Base-by-base conservation (phyloP, 1,284 basidiomycete genomes). In the Austroboletus niveus region DNA sequence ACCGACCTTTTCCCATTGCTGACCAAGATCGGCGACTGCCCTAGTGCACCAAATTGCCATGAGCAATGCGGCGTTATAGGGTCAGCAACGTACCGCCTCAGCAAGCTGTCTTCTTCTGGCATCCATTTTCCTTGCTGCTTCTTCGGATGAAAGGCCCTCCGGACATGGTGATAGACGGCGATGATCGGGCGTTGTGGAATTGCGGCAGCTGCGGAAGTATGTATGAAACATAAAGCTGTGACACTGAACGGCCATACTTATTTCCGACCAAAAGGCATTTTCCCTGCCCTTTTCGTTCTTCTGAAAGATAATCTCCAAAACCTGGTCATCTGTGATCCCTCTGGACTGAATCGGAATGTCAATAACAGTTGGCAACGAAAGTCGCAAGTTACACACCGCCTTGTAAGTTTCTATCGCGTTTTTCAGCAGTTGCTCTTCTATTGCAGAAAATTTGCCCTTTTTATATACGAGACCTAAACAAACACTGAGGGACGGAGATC, bases 361-460 rank as follows among this genome's bases (percentile, higher is more conserved):
- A 58, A 42, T 46, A 17, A 24, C 32, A 27, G 17, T 40, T 36
- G 27, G 30, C 38, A 43, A 39, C 44, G 43, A 39, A 27, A 39
- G 43, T 54, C 9, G 44, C 42, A 43, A 38, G 27, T 50, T 7
- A 71, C 82, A 47, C 59, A 87, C 88, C 29, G 69, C 60, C 48
- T 80, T 77, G 64, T 85, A 92, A 5, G 69, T 67, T 53, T 85
- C 81, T 32, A 93, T 81, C 7, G 87, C 86, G 15, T 69, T 66
- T 55, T 73, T 77, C 2, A 92, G 67, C 55, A 82, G 80, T 22
- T 80, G 76, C 55, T 85, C 85, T 62, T 93, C 90, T 41, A 82
- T 81, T 2, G 81, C 79, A 15, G 87, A 88, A 61, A 92, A 93
- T 63, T 89, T 89, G 17, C 90, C 90, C 65, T 89, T 89, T 68